A percentile compares a stretch with the other conserved stretches of the same genome.
These are phyloP conservation scores for Curvularia sp. DNA, from an alignment of 2,329 filamentous ascomycete species.

Conservation along the genomic window DNA sequence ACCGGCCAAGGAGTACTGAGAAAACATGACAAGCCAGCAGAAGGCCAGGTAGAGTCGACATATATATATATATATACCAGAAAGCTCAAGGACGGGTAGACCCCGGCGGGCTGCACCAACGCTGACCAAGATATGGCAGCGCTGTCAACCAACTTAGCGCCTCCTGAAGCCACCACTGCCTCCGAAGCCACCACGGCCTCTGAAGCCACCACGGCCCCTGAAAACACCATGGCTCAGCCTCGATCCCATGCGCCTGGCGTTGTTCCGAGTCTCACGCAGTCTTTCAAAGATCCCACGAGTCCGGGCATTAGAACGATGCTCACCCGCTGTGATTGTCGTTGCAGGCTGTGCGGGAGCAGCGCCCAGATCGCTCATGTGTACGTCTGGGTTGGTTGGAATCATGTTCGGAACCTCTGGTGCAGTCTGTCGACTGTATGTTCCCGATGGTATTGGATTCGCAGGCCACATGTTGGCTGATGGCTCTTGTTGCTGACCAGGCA, in stretches of 20 bases:
- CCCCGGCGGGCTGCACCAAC: neutral
- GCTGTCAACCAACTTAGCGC: neutral
- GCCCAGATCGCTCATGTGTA: neutral
- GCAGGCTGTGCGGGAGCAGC: neutral
- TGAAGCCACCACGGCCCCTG: neutral
- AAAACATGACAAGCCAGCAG: constrained; percentile 99
- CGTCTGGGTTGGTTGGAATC: neutral
- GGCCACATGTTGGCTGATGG: neutral
- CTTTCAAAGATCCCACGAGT: neutral
- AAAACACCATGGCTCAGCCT: neutral
- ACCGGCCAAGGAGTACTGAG: constrained; percentile 60
- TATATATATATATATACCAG: neutral
- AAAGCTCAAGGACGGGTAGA: neutral
- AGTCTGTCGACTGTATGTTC: neutral
- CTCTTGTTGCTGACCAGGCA: neutral
- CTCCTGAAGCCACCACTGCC: neutral
- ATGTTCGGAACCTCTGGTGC: neutral
- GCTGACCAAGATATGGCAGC: neutral
- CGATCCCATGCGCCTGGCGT: neutral
- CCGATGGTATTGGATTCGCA: neutral
- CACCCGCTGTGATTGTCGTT: too few species aligned
- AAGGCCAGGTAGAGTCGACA: constrained; percentile 56
- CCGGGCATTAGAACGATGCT: neutral
- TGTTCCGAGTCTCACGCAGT: neutral
- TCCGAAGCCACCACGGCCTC: too few species aligned